These are phyloP conservation scores for Coleophoma eucalyptorum DNA, from an alignment of 2,329 filamentous ascomycete species.

Conservation along the genomic window DNA sequence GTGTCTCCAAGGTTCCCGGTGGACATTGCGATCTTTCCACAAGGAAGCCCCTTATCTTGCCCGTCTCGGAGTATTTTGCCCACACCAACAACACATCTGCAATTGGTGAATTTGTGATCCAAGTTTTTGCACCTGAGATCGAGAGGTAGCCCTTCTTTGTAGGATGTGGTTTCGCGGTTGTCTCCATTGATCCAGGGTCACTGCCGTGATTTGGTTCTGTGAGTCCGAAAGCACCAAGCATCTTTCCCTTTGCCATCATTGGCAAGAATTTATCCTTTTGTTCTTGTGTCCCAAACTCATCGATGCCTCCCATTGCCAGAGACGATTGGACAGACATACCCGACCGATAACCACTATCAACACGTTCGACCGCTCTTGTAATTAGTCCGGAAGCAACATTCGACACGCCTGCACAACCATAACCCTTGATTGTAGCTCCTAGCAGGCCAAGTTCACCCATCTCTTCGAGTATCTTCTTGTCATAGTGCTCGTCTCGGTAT, in stretches of 20 bases:
- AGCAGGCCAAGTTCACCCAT: conserved; percentile 92
- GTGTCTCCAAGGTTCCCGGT: conserved; percentile 85
- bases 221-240: conserved; percentile 82
- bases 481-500: conserved; percentile 83
- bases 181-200: conserved; percentile 90
- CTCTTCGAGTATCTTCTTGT: conserved; percentile 79
- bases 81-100: conserved; percentile 82
- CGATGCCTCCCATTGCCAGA: conserved; percentile 88
- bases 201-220: conserved; percentile 93
- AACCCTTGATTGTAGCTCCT: conserved; percentile 81
- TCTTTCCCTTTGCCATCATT: conserved; percentile 74
- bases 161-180: conserved; percentile 77
- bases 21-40: conserved; percentile 84
- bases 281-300: conserved; percentile 82
- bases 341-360: conserved; percentile 88
- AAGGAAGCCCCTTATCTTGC: conserved; percentile 91
- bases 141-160: conserved; percentile 78
- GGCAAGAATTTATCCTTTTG: conserved; percentile 83
- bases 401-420: conserved; percentile 83
- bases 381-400: conserved; percentile 88
- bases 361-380: conserved; percentile 83
- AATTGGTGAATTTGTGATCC: conserved; percentile 94
- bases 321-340: conserved; percentile 94
- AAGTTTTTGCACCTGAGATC: conserved; percentile 82
- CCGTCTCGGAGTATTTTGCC: conserved; percentile 88